These are phyloP conservation scores for Kwoniella newhampshirensis DNA, from an alignment of 768 basidiomycete genomes.

Conservation along the genomic window DNA sequence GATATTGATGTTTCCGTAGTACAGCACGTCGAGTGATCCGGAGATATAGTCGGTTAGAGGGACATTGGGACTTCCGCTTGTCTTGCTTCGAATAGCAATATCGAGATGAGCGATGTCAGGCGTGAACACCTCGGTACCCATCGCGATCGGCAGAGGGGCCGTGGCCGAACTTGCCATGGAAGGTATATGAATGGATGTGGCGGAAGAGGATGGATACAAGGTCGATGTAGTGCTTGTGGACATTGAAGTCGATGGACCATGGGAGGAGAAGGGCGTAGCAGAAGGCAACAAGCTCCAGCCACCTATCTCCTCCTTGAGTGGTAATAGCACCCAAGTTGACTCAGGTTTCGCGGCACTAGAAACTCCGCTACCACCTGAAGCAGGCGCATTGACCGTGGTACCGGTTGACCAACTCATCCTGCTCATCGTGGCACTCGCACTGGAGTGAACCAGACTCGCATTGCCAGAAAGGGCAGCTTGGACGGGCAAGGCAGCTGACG, in stretches of 20 bases:
- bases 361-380: neutral
- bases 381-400: constrained; percentile 4
- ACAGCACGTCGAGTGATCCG: constrained; percentile 57
- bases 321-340: neutral
- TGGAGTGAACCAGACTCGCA: neutral
- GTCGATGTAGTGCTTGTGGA: too few species aligned
- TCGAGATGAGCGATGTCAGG: constrained; percentile 1
- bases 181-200: too few species aligned
- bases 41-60: constrained; percentile 56
- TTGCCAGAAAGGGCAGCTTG: constrained; percentile 7
- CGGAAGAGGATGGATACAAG: too few species aligned
- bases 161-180: too few species aligned
- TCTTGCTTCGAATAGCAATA: constrained; percentile 3
- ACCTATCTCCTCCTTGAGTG: too few species aligned
- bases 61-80: constrained; percentile 6
- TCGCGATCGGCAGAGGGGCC: too few species aligned
- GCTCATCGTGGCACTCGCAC: neutral
- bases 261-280: too few species aligned
- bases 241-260: too few species aligned
- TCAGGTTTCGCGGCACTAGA: neutral
- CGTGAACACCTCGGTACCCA: neutral
- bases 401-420: constrained; percentile 7
- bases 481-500: constrained; percentile 6
- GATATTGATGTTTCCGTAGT: constrained; percentile 59
- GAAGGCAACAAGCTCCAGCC: too few species aligned